Conservation (phyloP, 2,329 filamentous ascomycete genomes). For the Fusarium sarcochroum region DNA sequence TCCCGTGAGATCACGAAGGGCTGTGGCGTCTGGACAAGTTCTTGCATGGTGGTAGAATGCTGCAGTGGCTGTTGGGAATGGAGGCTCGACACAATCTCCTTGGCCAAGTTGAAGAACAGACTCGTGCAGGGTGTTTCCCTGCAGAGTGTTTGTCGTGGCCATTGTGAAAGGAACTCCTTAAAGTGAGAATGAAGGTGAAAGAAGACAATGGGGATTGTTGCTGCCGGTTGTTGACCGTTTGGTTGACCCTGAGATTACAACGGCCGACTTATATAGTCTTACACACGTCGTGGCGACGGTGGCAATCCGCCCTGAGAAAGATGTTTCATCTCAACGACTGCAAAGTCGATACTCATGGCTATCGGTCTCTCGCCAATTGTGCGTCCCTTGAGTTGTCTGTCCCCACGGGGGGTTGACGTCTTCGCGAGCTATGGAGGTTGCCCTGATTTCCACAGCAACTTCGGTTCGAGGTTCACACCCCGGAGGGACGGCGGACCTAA, state of each 20-base stretch:
- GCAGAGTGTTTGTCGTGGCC: constrained; percentile 4
- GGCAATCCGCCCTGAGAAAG: constrained; percentile 29
- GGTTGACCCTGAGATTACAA: constrained; percentile 40
- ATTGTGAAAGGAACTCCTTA: constrained; percentile 17
- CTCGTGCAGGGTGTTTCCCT: constrained; percentile 8
- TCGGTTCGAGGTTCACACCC: constrained; percentile 5
- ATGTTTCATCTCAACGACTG: constrained; percentile 32
- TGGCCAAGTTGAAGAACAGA: constrained; percentile 30
- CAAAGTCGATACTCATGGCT: constrained; percentile 25
- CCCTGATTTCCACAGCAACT: constrained; percentile 44
- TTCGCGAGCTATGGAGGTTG: constrained; percentile 31
- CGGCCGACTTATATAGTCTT: constrained; percentile 41
- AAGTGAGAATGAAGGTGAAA: constrained; percentile 6
- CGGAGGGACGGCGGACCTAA: constrained; percentile 21
- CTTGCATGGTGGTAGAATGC: constrained; percentile 58
- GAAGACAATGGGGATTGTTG: constrained; percentile 38
- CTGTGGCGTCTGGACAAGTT: constrained; percentile 54
- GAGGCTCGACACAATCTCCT: constrained; percentile 44
- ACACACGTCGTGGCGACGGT: constrained; percentile 23
- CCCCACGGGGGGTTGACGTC: constrained; percentile 26
- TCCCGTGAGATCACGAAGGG: constrained; percentile 56
- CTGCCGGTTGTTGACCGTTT: constrained; percentile 27
- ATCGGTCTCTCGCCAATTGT: constrained; percentile 20
- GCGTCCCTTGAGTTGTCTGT: constrained; percentile 21
- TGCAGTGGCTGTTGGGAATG: constrained; percentile 57